Evolutionary conservation across 1,139 yeast species (phyloP).

Genomic region (Cylindricascospora bacillispora): DNA sequence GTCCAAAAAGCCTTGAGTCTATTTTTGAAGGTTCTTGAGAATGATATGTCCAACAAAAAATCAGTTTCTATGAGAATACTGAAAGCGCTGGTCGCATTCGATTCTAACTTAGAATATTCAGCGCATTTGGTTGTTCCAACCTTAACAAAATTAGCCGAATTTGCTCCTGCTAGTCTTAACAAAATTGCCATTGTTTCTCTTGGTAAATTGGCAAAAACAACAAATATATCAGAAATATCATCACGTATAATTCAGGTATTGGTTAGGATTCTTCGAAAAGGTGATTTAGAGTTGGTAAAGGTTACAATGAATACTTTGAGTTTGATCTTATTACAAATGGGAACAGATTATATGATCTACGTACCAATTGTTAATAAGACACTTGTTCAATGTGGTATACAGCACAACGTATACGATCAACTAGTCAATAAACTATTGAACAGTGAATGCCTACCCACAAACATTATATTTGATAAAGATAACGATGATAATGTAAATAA

Average conservation of each 20-base stretch:
- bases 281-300: slow-evolving; percentile 48
- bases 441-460: slow-evolving; percentile 84
- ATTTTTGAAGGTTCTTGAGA: slow-evolving; percentile 64
- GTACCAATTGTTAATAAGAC: slow-evolving; percentile 76
- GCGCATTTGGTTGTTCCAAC: slow-evolving; percentile 78
- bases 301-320: slow-evolving; percentile 73
- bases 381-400: slow-evolving; percentile 49
- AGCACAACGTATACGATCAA: slow-evolving; percentile 68
- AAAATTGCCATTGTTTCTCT: slow-evolving; percentile 73
- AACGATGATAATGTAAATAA: slow-evolving; percentile 50
- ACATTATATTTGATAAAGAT: slow-evolving; percentile 57
- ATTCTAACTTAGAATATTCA: slow-evolving; percentile 78
- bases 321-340: slow-evolving; percentile 65
- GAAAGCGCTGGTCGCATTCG: slow-evolving; percentile 80
- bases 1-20: slow-evolving; percentile 68
- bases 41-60: slow-evolving; percentile 53
- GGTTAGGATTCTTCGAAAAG: slow-evolving; percentile 49
- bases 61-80: slow-evolving; percentile 66
- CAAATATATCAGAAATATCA: slow-evolving; percentile 76
- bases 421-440: slow-evolving; percentile 64
- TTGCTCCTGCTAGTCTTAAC: slow-evolving; percentile 43
- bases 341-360: slow-evolving; percentile 74
- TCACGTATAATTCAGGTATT: slow-evolving; percentile 84
- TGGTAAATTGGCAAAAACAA: slow-evolving; percentile 66
- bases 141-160: slow-evolving; percentile 69